Evolutionary conservation across 2,329 filamentous ascomycete species (phyloP).

Genomic region (Fusarium scirpi): DNA sequence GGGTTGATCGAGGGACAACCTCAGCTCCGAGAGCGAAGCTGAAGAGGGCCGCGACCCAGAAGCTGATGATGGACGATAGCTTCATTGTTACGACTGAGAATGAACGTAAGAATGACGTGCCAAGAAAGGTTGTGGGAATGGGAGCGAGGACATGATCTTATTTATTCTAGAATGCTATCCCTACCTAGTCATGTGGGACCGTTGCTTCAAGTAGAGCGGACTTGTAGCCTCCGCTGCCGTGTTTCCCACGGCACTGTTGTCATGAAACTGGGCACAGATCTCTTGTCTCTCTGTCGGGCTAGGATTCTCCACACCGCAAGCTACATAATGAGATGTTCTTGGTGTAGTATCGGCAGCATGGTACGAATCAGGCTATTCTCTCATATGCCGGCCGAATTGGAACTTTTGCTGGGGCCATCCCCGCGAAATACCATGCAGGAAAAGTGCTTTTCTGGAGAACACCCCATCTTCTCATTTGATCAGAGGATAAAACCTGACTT

Average conservation of each 20-base stretch:
- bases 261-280: slow-evolving; percentile 3
- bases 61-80: slow-evolving; percentile 18
- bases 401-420: slow-evolving; percentile 1
- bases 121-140: background rate
- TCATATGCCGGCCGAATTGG: slow-evolving; percentile 1
- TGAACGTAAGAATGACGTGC: background rate
- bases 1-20: slow-evolving; percentile 6
- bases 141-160: background rate
- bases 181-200: no score
- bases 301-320: background rate
- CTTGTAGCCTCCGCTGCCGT: slow-evolving; percentile 19
- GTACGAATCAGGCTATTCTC: slow-evolving; percentile 2
- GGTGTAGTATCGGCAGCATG: background rate
- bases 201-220: slow-evolving; percentile 16
- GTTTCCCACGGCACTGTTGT: background rate
- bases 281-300: background rate
- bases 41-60: slow-evolving; percentile 19
- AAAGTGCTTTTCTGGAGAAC: background rate
- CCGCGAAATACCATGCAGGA: background rate
- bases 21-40: slow-evolving; percentile 9
- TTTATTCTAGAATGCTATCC: background rate
- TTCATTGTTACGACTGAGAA: slow-evolving; percentile 1
- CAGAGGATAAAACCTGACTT: slow-evolving; percentile 4
- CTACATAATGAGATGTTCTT: background rate
- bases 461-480: background rate